These are phyloP conservation scores for Penicillium tannophilum DNA, from an alignment of 495 filamentous ascomycete genomes.

Conservation along the genomic window DNA sequence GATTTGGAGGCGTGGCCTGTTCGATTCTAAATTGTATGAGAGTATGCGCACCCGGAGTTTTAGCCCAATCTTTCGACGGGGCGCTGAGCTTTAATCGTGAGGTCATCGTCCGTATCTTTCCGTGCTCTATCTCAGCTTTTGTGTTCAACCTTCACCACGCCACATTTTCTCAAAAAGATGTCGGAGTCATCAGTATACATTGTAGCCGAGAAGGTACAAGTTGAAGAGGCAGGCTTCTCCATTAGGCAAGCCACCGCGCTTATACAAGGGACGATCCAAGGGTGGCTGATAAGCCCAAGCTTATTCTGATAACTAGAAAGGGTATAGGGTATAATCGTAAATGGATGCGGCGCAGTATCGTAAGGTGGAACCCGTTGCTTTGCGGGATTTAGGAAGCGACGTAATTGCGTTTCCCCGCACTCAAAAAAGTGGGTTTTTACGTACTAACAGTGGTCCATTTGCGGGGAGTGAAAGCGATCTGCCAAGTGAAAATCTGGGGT, in stretches of 20 bases:
- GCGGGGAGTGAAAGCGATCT: constrained; percentile 6
- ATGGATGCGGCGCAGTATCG: not conserved
- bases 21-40: not conserved
- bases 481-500: constrained; percentile 4
- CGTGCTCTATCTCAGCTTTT: not conserved
- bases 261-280: not conserved
- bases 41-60: not conserved
- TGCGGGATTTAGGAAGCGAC: constrained; percentile 4
- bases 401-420: constrained; percentile 3
- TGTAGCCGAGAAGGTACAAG: not conserved
- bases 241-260: not conserved
- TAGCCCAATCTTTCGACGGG: not conserved
- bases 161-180: not conserved
- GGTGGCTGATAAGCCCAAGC: not conserved
- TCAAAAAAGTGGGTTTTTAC: constrained; percentile 1
- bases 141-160: not conserved
- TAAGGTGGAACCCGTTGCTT: not conserved
- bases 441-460: constrained; percentile 4
- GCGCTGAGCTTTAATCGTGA: not conserved
- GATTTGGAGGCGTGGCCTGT: not conserved
- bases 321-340: not conserved
- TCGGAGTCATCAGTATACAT: not conserved
- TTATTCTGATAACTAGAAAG: not conserved
- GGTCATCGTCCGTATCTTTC: not conserved
- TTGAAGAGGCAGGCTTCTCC: not conserved